These are phyloP conservation scores for Monosporascus sp. DNA, from an alignment of 2,329 filamentous ascomycete genomes.

Conservation along the genomic window DNA sequence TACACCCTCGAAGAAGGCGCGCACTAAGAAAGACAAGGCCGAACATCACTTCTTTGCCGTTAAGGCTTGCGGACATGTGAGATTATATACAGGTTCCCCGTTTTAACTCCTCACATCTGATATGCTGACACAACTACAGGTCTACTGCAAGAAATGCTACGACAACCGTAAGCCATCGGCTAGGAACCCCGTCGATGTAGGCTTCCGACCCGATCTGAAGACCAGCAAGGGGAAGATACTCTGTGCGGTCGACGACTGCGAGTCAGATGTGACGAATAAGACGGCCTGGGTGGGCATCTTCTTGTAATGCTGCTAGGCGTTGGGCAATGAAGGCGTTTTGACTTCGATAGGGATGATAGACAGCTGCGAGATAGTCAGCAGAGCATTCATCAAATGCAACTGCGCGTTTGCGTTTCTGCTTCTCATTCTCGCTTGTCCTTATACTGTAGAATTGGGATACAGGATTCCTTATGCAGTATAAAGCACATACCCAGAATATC, in stretches of 20 bases:
- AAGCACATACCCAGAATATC: no score
- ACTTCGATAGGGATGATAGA: no score
- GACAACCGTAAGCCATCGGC: constrained; percentile 45
- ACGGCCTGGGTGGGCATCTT: constrained; percentile 59
- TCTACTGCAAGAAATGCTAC: constrained; percentile 59
- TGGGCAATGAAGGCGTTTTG: no score
- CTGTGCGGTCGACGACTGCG: constrained; percentile 55
- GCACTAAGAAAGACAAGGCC: constrained; percentile 45
- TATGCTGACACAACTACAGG: constrained; percentile 36
- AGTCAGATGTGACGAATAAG: constrained; percentile 48
- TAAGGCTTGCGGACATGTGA: constrained; percentile 87
- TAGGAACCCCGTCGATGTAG: constrained; percentile 25
- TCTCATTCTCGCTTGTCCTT: no score
- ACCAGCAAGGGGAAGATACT: constrained; percentile 33
- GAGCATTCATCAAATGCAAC: no score
- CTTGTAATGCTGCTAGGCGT: constrained; percentile 29
- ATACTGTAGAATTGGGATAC: no score
- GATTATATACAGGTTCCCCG: constrained; percentile 11
- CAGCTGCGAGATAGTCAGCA: no score
- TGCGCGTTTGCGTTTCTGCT: no score
- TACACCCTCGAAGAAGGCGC: constrained; percentile 32
- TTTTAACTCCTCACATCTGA: neutral
- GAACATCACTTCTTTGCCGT: constrained; percentile 91
- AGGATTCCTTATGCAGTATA: no score
- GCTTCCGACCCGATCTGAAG: constrained; percentile 31